Evolutionary conservation across 164 flowering plant genomes (phyloP).

Genomic region (Macadamia integrifolia): DNA sequence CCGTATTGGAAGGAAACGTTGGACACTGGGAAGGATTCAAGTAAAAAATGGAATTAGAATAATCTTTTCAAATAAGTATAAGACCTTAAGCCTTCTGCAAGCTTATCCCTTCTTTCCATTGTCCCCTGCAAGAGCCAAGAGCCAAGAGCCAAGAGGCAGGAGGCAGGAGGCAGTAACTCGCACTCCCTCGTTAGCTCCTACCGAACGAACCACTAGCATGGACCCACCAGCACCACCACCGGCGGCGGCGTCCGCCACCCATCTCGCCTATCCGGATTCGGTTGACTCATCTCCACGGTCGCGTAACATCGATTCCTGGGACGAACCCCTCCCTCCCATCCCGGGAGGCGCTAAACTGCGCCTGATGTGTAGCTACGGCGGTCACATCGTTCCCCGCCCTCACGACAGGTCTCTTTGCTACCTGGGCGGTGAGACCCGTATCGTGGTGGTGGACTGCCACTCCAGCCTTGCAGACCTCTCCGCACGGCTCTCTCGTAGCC

Average conservation of each 20-base stretch:
- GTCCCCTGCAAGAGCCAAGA: not conserved
- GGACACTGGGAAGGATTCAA: no score
- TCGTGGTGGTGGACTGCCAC: slow-evolving; percentile 71
- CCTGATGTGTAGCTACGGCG: slow-evolving; percentile 95
- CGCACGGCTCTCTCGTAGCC: slow-evolving; percentile 48
- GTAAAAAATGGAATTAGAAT: not conserved
- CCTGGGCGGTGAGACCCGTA: slow-evolving; percentile 87
- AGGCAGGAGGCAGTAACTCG: no score
- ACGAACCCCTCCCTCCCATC: slow-evolving; percentile 22
- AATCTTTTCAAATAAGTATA: not conserved
- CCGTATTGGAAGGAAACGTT: slow-evolving; percentile 1
- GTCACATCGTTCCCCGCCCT: slow-evolving; percentile 87
- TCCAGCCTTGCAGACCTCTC: slow-evolving; percentile 54
- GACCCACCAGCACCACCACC: slow-evolving; percentile 24
- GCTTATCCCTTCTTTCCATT: not conserved
- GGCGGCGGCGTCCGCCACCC: slow-evolving; percentile 7
- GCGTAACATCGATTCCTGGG: slow-evolving; percentile 50
- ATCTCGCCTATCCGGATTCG: slow-evolving; percentile 41
- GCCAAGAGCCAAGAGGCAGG: not conserved
- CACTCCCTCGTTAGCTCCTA: no score
- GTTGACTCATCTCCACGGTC: slow-evolving; percentile 59
- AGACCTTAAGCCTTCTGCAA: not conserved
- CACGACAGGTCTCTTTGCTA: slow-evolving; percentile 83
- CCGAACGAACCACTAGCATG: slow-evolving; percentile 4
- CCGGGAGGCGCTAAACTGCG: slow-evolving; percentile 44